These are phyloP conservation scores for Capsicum rhomboideum DNA, from an alignment of 257 asterid genomes.

Conservation along the genomic window DNA sequence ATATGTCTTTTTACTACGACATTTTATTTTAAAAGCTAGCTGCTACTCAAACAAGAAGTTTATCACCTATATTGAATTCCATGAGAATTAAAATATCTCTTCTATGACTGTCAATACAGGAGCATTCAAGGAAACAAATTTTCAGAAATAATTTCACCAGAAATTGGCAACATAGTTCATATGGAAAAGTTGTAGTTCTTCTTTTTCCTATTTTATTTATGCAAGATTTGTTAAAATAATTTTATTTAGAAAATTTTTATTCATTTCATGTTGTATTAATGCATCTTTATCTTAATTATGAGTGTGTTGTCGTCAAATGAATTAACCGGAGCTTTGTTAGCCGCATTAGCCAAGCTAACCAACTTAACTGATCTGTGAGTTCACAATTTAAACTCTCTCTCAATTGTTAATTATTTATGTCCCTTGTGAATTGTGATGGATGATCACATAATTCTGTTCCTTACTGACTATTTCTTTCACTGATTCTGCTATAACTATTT, in stretches of 20 bases:
- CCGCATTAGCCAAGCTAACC: conserved; percentile 46
- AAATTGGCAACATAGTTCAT: conserved; percentile 54
- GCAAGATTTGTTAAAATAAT: background rate
- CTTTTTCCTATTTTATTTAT: background rate
- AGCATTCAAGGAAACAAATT: conserved; percentile 75
- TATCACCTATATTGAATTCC: background rate
- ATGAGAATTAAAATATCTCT: background rate
- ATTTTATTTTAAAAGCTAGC: background rate
- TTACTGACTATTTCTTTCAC: background rate
- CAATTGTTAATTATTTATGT: background rate
- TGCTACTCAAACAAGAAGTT: background rate
- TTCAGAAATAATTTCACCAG: conserved; percentile 61
- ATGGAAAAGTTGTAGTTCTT: conserved; percentile 53
- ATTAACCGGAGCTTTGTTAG: conserved; percentile 58
- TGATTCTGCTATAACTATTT: background rate
- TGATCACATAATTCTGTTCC: background rate
- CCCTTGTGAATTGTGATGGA: background rate
- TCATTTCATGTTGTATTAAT: conserved; percentile 2
- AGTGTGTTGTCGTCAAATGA: conserved; percentile 66
- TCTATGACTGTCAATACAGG: conserved; percentile 27
- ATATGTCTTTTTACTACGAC: background rate
- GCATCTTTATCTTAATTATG: conserved; percentile 2
- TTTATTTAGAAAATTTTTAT: background rate
- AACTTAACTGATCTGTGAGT: conserved; percentile 67
- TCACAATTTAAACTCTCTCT: background rate